Evolutionary conservation across 2,329 filamentous ascomycete species (phyloP).

Genomic region (Arthrobotrys conoides): DNA sequence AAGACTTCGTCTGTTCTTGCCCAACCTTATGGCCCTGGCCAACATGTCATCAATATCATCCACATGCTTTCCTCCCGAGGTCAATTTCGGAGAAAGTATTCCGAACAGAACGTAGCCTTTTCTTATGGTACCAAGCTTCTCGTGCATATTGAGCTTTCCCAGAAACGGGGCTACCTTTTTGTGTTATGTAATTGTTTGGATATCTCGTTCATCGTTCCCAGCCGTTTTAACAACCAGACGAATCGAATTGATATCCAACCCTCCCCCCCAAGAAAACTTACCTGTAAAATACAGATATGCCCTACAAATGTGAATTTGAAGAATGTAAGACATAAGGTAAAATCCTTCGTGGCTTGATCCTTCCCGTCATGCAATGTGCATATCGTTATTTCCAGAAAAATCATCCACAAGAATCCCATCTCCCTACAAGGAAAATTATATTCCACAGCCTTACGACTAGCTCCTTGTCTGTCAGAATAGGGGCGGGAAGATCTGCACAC

Average conservation of each 20-base stretch:
- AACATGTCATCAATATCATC: conserved; percentile 39
- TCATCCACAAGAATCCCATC: background rate
- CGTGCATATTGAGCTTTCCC: conserved; percentile 27
- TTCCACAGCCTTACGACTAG: conserved; percentile 8
- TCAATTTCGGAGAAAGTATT: conserved; percentile 39
- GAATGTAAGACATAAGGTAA: conserved; percentile 38
- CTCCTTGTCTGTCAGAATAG: background rate
- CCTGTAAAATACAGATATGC: background rate
- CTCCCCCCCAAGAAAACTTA: background rate
- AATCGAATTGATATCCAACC: conserved; percentile 17
- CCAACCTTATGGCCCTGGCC: background rate
- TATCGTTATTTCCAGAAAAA: conserved; percentile 13
- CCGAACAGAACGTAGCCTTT: conserved; percentile 29
- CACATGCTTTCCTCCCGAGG: conserved; percentile 12
- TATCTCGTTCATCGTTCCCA: background rate
- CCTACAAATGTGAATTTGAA: conserved; percentile 4
- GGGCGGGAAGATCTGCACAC: background rate
- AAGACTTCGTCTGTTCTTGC: conserved; percentile 29
- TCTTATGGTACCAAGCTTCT: conserved; percentile 37
- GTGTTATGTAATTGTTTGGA: background rate
- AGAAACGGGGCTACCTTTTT: background rate
- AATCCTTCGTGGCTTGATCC: conserved; percentile 55
- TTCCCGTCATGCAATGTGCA: conserved; percentile 17
- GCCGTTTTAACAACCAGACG: conserved; percentile 27
- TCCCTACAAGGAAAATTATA: conserved; percentile 18